Evolutionary conservation across 371 early-diverging fungal species (phyloP), one percentile per base, ranked within the genome.

Genomic region (Circinella umbellata): DNA sequence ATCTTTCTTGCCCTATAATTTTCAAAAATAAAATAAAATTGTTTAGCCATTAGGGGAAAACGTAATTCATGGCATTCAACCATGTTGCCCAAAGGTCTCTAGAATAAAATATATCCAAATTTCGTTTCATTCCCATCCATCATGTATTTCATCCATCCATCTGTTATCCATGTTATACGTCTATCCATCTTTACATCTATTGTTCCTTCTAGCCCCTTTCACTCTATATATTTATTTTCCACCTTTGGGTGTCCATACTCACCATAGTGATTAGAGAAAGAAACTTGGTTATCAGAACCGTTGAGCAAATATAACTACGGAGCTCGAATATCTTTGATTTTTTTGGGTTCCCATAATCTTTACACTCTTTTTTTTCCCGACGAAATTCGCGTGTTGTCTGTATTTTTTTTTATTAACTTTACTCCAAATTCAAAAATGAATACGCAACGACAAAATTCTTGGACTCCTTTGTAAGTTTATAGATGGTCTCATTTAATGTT

Each of bases 1-100:
- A 85, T 86, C 87, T 83, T 87, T 87, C 77, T 89, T 88, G 73
- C 88, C 89, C 89, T 91, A 78, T 7, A 49, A 53, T 34, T 54
- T 8, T 8, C n/a, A n/a, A n/a, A n/a, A n/a, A n/a, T n/a, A n/a
- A n/a, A n/a, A n/a, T 8, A 54, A 27, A 68, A 59, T 54, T 49
- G 42, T 39, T 35, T 14, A 11, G 47, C 47, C 27, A 47, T 47
- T 47, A 20, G 9, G 15, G 35, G 37, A 35, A n/a, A 54, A 14
- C 38, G n/a, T n/a, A n/a, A n/a, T 17, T 27, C 42, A 27, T 27
- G 1, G 27, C 27, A 27, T 27, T 27, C n/a, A n/a, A n/a, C n/a
- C n/a, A n/a, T n/a, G n/a, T n/a, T n/a, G n/a, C n/a, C n/a, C n/a
- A n/a, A n/a, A n/a, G n/a, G n/a, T n/a, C n/a, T n/a, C 27, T 27